Evolutionary conservation across 176 grass and related monocot genomes (phyloP), one percentile per base, ranked within the genome.

Genomic region (Oryza nivara): DNA sequence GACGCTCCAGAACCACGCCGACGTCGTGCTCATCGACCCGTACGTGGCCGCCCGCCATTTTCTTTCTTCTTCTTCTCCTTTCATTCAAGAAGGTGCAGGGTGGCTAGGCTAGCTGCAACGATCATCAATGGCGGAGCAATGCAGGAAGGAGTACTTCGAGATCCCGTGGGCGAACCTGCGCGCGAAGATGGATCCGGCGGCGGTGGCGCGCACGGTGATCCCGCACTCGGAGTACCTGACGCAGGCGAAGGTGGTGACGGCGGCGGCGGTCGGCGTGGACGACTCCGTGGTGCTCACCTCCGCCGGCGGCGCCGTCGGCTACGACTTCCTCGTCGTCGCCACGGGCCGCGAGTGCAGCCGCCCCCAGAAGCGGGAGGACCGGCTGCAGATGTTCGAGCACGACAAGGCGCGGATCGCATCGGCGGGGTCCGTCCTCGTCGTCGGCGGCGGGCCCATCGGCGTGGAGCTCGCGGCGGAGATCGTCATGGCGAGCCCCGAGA

Each of bases 91-190:
- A 41, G 40, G 40, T 41, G 38, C 38, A 40, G 38, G 41, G 43
- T 44, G 43, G 35, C 35, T 5, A 36, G 3, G 41, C 8, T 9
- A 44, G 40, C 41, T 74, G 23, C 23, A 26, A 76, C 5, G 38
- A 54, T 63, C n/a, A 54, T 63, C n/a, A 6, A 63, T 56, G 13
- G 30, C 20, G 67, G 43, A 1, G 67, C 8, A 74, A 74, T 49
- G 70, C 83, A 92, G 89, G 75, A 95, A 95, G 79, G 93, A 92
- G 72, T 95, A 92, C 73, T 92, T 95, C 36, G 93, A 95, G 90
- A 87, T 95, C 44, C 86, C 90, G 3, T 95, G 93, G 93, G 93
- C 82, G n/a, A 95, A 90, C 77, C 45, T 95, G n/a, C 88, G 93
- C 15, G 88, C 93, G 20, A 92, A 84, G 72, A 86, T 92, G 34